Percentiles rank a stretch among this genome's conserved stretches.
phyloP scores from a whole-genome alignment of 148 eudicot genomes.

The Rheum nobile region DNA sequence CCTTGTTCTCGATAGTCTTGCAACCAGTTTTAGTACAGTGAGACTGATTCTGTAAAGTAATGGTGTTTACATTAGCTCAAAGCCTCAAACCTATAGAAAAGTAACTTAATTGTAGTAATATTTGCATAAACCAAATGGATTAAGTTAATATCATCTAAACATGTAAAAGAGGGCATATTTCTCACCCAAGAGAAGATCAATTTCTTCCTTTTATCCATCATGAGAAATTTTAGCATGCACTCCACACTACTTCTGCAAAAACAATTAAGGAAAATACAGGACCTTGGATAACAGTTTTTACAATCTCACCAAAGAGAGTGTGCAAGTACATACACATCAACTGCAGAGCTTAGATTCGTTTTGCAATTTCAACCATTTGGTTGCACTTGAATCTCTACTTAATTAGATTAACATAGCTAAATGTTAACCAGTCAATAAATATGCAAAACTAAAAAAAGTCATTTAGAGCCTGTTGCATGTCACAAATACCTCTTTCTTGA shows the following conservation, averaged over 20 bases:
- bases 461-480: not conserved
- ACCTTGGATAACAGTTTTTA: not conserved
- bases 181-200: conserved; percentile 79
- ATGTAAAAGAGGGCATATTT: not conserved
- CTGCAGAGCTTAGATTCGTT: not conserved
- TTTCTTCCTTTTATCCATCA: conserved; percentile 28
- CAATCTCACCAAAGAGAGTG: not conserved
- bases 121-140: not conserved
- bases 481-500: conserved; percentile 52
- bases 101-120: not conserved
- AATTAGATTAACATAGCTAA: not conserved
- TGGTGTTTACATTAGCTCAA: not conserved
- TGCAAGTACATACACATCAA: not conserved
- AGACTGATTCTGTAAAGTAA: conserved; percentile 54
- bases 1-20: conserved; percentile 37
- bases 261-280: conserved; percentile 1
- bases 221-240: conserved; percentile 42
- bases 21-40: conserved; percentile 67
- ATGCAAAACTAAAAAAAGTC: not conserved
- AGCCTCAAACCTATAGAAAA: not conserved
- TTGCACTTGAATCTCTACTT: not conserved
- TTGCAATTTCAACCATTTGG: not conserved
- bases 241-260: conserved; percentile 45
- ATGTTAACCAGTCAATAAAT: not conserved
- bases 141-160: not conserved